Percentiles rank a stretch among this genome's conserved stretches.
phyloP scores from a whole-genome alignment of 1,284 basidiomycete species.

The Malassezia brasiliensis region DNA sequence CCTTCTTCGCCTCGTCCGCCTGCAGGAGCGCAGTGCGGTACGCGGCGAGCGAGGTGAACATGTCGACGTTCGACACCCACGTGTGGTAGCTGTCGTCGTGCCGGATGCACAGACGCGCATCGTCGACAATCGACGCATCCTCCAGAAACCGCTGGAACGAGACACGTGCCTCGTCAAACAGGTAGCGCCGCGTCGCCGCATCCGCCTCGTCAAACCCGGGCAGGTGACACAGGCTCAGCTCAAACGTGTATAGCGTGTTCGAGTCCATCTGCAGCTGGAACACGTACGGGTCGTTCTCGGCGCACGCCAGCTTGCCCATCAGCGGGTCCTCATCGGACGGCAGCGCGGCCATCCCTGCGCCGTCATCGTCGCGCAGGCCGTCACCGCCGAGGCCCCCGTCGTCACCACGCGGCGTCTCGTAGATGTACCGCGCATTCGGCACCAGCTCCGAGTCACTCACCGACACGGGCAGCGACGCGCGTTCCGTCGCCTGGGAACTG shows the following conservation, averaged over 20 bases:
- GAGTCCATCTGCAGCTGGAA: constrained; percentile 51
- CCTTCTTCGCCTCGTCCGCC: constrained; percentile 26
- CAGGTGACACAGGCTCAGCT: constrained; percentile 47
- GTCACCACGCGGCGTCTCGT: neutral
- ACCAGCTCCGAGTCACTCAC: constrained; percentile 14
- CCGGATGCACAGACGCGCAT: constrained; percentile 51
- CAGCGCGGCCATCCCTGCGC: neutral
- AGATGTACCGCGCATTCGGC: neutral
- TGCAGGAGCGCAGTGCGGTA: constrained; percentile 39
- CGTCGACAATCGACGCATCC: constrained; percentile 51
- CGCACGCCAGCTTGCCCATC: constrained; percentile 48
- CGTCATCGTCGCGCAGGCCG: neutral
- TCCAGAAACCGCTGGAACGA: constrained; percentile 52
- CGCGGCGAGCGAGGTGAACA: constrained; percentile 51
- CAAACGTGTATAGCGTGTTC: constrained; percentile 50
- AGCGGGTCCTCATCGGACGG: neutral
- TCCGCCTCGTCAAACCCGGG: constrained; percentile 20
- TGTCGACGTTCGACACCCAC: constrained; percentile 52
- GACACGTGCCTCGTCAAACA: constrained; percentile 51
- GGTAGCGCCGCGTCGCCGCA: constrained; percentile 35
- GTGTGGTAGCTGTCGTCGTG: constrained; percentile 52
- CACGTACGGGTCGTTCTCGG: constrained; percentile 50
- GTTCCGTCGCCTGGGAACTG: neutral
- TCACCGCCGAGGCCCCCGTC: neutral
- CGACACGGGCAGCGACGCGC: constrained; percentile 8